Base-by-base conservation (phyloP, 768 basidiomycete genomes). In the Rhodotorula babjevae region DNA sequence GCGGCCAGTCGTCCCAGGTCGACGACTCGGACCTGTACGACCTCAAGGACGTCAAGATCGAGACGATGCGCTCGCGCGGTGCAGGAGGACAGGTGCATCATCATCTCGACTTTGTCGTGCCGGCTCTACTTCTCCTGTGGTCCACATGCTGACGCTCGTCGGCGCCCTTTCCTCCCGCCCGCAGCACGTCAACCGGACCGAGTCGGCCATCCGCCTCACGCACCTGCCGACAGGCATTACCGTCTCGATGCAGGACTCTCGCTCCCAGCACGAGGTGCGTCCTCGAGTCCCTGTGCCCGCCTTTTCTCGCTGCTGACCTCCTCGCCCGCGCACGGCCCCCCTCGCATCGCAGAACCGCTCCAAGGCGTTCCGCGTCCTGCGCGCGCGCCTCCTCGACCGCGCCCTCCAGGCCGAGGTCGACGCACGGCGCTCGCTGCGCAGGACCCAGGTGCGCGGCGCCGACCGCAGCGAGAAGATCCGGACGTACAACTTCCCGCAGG, bases 211-310 rank as follows among this genome's bases (percentile, higher is more conserved):
- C 31, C 88, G 96, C 2, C 81, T 98, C 58, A 95, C 93, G 0
- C 96, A 99, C 78, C 82, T 90, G 23, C 95, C 96, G 2, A 90
- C 92, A 8, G 93, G 95, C 0, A 89, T 98, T 66, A 90, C 89
- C 2, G 95, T 98, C 16, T 93, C 93, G 15, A 98, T 97, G 91
- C 96, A 99, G 82, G 94, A 99, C 78, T 93, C 94, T 76, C 87
- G 96, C 12, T 92, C 90, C 79, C 96, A 99, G 78, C 95, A 98
- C 80, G 90, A 92, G 84, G 92, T 92, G 68, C 19, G 83, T 74
- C 33, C 47, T 23, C 52, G n/a, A n/a, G n/a, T 67, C n/a, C 40
- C 27, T 29, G n/a, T n/a, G n/a, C n/a, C n/a, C 10, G 44, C 33
- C 64, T 49, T 66, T 27, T 33, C 25, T 21, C 5, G 33, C 44